These are phyloP conservation scores for Russula dissimulans DNA, from an alignment of 768 basidiomycete genomes.

Conservation along the genomic window DNA sequence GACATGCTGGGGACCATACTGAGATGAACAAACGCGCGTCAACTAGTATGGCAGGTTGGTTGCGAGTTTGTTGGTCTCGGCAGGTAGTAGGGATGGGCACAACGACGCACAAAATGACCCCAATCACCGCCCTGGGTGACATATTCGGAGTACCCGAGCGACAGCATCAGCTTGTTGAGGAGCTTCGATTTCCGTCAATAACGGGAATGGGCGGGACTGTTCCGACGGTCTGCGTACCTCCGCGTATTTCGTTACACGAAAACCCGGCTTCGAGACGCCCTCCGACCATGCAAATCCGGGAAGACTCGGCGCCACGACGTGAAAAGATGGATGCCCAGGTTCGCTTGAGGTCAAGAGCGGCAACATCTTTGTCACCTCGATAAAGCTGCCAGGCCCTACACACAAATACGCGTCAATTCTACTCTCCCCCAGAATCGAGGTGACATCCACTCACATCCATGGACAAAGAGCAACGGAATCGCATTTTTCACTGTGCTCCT, in stretches of 20 bases:
- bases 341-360: constrained; percentile 39
- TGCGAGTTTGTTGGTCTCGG: neutral
- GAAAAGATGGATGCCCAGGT: constrained; percentile 44
- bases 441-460: constrained; percentile 24
- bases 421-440: neutral
- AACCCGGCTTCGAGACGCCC: constrained; percentile 31
- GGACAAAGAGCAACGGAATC: constrained; percentile 27
- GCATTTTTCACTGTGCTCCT: constrained; percentile 23
- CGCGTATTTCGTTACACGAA: constrained; percentile 20
- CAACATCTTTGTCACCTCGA: constrained; percentile 47
- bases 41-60: constrained; percentile 18
- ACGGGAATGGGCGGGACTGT: neutral
- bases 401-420: neutral
- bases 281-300: constrained; percentile 59
- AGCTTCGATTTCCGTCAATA: constrained; percentile 7
- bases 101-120: constrained; percentile 30
- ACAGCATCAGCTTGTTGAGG: constrained; percentile 22
- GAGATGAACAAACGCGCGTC: constrained; percentile 21
- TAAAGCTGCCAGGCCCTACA: constrained; percentile 13
- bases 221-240: constrained; percentile 18
- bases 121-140: constrained; percentile 43
- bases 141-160: constrained; percentile 26
- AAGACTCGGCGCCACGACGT: constrained; percentile 49
- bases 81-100: neutral
- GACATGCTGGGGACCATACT: constrained; percentile 24